Evolutionary conservation across 257 asterid species (phyloP), one percentile per base, ranked within the genome.

Genomic region (Solanum peruvianum): DNA sequence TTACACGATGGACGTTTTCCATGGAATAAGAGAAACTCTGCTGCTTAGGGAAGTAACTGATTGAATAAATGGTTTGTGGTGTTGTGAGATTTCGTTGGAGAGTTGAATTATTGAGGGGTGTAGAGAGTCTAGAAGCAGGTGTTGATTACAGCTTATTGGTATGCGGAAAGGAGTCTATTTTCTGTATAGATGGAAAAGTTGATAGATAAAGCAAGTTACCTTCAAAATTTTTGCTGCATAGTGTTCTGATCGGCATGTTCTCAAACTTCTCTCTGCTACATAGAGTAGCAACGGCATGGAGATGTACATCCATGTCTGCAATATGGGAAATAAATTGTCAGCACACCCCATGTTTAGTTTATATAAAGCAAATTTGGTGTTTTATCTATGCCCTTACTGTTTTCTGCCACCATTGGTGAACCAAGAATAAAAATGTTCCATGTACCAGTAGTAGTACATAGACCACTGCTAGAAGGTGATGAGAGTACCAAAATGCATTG

Each of bases 401-500:
- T 86, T 93, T 96, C 69, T 91, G 90, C 89, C 93, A 90, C 99
- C 99, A 96, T 64, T 88, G 87, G 72, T 93, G 96, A 87, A 94
- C 98, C 83, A 96, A 88, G 94, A 93, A 88, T 87, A 96, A 77
- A 92, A 91, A 92, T 73, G 94, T 92, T 58, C 98, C 98, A 42
- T 96, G 99, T 83, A 95, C 86, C 45, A 96, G 88, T 39, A 96
- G 93, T 49, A 96, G 75, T 47, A 94, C 70, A 81, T 96, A 96
- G 89, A 95, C 99, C 8, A 96, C 90, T 20, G 82, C 96, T n/a
- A 96, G 94, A 86, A 96, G 97, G 88, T 96, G 99, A 88, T 96
- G 99, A 49, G 99, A 96, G 87, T 96, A 95, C 99, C 99, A 96
- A 89, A 96, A 96, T 27, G 99, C 98, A 83, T 96, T 96, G 90